phyloP scores from a whole-genome alignment of 192 early-diverging fungal species.

The Podila horticola region DNA sequence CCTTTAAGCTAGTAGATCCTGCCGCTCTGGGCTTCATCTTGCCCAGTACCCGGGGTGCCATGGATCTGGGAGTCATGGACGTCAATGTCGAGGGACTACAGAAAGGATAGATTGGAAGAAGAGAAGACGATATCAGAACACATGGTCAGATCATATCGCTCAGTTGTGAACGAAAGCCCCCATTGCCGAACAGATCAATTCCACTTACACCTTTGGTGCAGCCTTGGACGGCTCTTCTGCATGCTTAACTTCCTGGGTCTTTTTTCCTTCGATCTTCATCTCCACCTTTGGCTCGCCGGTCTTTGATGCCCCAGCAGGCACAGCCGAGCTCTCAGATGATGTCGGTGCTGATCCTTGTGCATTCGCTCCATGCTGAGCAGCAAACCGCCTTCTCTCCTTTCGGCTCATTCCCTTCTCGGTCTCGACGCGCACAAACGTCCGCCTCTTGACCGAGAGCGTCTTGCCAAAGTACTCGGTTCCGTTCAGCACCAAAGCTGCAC shows the following conservation, averaged over 20 bases:
- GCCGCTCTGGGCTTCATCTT: neutral
- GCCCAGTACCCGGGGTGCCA: neutral
- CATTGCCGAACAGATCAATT: too few relatives aligned
- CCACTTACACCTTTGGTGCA: too few relatives aligned
- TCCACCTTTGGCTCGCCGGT: too few relatives aligned
- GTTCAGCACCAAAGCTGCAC: conserved; percentile 23
- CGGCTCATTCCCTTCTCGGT: neutral
- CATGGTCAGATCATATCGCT: too few relatives aligned
- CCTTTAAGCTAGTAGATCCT: neutral
- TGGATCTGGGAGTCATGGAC: conserved; percentile 2
- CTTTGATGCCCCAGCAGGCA: neutral
- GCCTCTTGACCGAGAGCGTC: conserved; percentile 14
- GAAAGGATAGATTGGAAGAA: too few relatives aligned
- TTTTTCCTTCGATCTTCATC: neutral
- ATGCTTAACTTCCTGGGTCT: too few relatives aligned
- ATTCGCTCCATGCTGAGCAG: neutral
- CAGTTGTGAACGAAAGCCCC: too few relatives aligned
- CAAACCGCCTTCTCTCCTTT: conserved; percentile 2
- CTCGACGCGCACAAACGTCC: conserved; percentile 11
- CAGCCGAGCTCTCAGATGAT: neutral
- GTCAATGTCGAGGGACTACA: neutral
- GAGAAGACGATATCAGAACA: too few relatives aligned
- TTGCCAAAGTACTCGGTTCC: conserved; percentile 29
- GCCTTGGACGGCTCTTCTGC: too few relatives aligned
- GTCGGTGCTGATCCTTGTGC: neutral